phyloP scores from a whole-genome alignment of 75 land plant genomes.

The Chamaecyparis obtusa region DNA sequence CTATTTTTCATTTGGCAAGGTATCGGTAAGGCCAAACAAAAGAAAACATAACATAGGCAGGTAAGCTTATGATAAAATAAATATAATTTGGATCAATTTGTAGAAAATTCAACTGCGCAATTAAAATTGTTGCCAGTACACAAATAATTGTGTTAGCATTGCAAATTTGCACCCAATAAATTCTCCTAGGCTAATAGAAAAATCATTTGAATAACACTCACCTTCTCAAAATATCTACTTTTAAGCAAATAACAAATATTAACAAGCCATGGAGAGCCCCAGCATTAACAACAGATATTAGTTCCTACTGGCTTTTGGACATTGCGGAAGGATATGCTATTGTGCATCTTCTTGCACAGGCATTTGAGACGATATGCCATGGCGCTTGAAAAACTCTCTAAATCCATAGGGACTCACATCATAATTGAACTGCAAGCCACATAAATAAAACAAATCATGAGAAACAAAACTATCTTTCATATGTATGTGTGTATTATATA shows the following conservation, averaged over 20 bases:
- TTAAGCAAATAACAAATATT: neutral
- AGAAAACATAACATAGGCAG: neutral
- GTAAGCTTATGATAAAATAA: neutral
- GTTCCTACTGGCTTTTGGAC: neutral
- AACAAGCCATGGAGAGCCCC: neutral
- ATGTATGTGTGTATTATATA: no score
- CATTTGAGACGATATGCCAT: slow-evolving; percentile 19
- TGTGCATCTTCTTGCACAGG: neutral
- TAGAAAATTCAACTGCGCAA: neutral
- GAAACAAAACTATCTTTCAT: neutral
- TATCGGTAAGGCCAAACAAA: neutral
- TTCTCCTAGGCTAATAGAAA: neutral
- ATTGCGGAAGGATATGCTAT: neutral
- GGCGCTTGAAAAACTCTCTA: slow-evolving; percentile 75
- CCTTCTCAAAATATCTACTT: neutral
- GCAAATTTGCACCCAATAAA: neutral
- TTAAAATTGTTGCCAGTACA: neutral
- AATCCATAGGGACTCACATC: slow-evolving; percentile 77
- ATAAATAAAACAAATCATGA: neutral
- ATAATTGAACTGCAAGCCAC: slow-evolving; percentile 64
- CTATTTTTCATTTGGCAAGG: neutral
- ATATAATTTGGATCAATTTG: neutral
- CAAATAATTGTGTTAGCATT: neutral
- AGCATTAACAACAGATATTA: neutral
- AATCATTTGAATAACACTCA: neutral